phyloP scores from a whole-genome alignment of 441 rosid species.

The Sinapis alba region DNA sequence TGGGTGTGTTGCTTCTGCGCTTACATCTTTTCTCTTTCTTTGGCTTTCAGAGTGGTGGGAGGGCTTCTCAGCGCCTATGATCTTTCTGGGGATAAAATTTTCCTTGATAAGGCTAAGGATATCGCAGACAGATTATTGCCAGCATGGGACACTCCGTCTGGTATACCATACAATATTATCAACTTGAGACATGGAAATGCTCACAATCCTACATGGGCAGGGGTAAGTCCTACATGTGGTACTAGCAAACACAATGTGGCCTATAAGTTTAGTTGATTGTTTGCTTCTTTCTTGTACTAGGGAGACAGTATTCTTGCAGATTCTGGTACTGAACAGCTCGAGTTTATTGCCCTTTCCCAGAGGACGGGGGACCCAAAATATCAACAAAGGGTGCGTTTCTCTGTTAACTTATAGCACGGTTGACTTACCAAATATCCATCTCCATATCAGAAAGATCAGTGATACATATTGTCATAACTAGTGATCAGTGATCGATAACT shows the following conservation, averaged over 20 bases:
- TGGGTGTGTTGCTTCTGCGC: neutral
- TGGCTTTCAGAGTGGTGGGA: slow-evolving; percentile 87
- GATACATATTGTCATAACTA: neutral
- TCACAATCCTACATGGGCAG: slow-evolving; percentile 89
- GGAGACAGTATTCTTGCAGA: slow-evolving; percentile 96
- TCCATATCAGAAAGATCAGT: neutral
- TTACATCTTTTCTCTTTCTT: slow-evolving; percentile 22
- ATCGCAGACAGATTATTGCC: slow-evolving; percentile 96
- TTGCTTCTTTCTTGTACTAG: slow-evolving; percentile 44
- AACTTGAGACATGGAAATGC: slow-evolving; percentile 86
- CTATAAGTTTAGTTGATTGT: slow-evolving; percentile 9
- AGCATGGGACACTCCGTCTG: slow-evolving; percentile 88
- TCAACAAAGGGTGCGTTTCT: slow-evolving; percentile 74
- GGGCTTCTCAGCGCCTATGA: slow-evolving; percentile 98
- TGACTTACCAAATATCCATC: slow-evolving; percentile 16
- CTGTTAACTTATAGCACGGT: slow-evolving; percentile 2
- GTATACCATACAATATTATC: slow-evolving; percentile 87
- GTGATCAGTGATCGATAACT: neutral
- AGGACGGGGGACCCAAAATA: slow-evolving; percentile 96
- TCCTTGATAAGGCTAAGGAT: slow-evolving; percentile 92
- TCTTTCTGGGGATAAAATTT: slow-evolving; percentile 85
- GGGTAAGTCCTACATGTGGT: slow-evolving; percentile 59
- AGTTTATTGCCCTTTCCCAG: slow-evolving; percentile 97
- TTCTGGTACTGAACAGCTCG: slow-evolving; percentile 97
- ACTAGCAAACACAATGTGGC: neutral